Evolutionary conservation across 441 rosid genomes (phyloP), one percentile per base, ranked within the genome.

Genomic region (Jatropha podagrica): DNA sequence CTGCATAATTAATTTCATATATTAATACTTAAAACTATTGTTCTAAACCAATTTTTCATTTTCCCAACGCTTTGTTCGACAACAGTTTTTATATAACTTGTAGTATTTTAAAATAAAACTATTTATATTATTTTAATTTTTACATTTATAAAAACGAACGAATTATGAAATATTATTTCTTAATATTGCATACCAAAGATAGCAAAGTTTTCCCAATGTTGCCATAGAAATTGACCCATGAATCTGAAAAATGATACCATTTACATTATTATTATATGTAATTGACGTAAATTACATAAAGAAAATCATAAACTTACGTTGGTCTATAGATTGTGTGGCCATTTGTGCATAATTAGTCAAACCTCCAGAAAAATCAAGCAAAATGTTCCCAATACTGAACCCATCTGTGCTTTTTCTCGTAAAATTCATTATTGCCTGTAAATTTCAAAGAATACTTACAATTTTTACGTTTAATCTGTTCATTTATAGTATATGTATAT

Each of bases 211-310:
- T 95, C 79, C 99, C 98, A 11, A 91, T 81, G 83, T 95, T 93
- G 76, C 98, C 99, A 77, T 93, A 93, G 80, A 95, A 93, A 83
- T 95, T 95, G 77, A 91, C 92, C 98, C 94, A 95, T 49, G 98
- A 92, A 91, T 88, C 99, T 95, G 83, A 76, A 67, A 60, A 26
- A 60, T 52, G 56, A 17, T 15, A 52, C 14, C 12, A 42, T 42
- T 5, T 42, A 42, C 9, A 42, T 42, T 42, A 8, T 3, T 0
- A 42, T 5, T 42, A 4, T 5, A 42, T 42, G 9, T 42, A 42
- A 42, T 3, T 42, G 7, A 42, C 4, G 46, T 42, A 42, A 42
- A 42, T 1, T 1, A 2, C 9, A 2, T 42, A 42, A 42, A 42
- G 0, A 42, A 42, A 0, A 42, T 42, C 9, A 42, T 5, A 42